These are phyloP conservation scores for Mucor irregularis DNA, from an alignment of 371 early-diverging fungal genomes.

Conservation along the genomic window DNA sequence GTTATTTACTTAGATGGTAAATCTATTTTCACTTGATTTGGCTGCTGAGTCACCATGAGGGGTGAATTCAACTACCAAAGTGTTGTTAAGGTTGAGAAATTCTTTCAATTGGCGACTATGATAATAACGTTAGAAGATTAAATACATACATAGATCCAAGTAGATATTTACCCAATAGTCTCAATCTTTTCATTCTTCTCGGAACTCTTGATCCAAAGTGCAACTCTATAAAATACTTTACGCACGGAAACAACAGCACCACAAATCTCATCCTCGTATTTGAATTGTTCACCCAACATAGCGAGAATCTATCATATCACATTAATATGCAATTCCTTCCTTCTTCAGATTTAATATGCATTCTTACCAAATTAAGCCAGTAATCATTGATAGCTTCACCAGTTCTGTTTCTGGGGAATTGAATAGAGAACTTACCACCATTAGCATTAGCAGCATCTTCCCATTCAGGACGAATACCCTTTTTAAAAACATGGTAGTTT, in stretches of 20 bases:
- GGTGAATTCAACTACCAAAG: slow-evolving; percentile 26
- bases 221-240: slow-evolving; percentile 78
- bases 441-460: slow-evolving; percentile 93
- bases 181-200: slow-evolving; percentile 58
- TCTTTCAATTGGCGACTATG: slow-evolving; percentile 56
- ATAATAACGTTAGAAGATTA: background rate
- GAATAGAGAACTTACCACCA: slow-evolving; percentile 95
- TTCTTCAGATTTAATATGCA: background rate
- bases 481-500: slow-evolving; percentile 95
- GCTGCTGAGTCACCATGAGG: slow-evolving; percentile 33
- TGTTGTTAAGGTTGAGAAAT: slow-evolving; percentile 31
- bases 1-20: slow-evolving; percentile 22
- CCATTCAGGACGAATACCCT: slow-evolving; percentile 97
- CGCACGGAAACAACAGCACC: slow-evolving; percentile 91
- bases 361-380: slow-evolving; percentile 84
- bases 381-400: slow-evolving; percentile 74
- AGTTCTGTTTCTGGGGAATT: slow-evolving; percentile 65
- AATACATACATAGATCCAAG: background rate
- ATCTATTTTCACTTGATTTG: slow-evolving; percentile 26
- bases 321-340: background rate
- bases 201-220: slow-evolving; percentile 86
- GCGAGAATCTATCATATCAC: slow-evolving; percentile 68
- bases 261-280: slow-evolving; percentile 82
- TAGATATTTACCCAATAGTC: slow-evolving; percentile 58
- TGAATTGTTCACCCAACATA: slow-evolving; percentile 87